phyloP scores from a whole-genome alignment of 495 filamentous ascomycete species.

The Hypoxylon lenormandii region DNA sequence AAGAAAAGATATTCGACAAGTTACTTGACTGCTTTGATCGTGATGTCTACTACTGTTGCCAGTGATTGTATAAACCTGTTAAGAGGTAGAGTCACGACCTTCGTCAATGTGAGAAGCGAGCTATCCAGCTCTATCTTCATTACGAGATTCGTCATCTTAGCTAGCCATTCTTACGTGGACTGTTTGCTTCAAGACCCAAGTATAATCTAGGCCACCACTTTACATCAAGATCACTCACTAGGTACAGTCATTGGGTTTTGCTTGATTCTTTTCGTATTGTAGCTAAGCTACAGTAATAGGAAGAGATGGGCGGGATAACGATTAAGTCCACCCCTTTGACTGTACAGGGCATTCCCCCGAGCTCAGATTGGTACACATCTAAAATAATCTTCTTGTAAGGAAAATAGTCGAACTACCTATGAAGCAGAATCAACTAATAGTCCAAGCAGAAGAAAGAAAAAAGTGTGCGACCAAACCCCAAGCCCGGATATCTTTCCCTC shows the following conservation, averaged over 20 bases:
- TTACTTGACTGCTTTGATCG: neutral
- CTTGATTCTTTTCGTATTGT: slow-evolving; percentile 34
- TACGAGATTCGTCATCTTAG: too few relatives aligned
- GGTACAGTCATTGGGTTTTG: slow-evolving; percentile 6
- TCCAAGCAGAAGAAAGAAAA: slow-evolving; percentile 31
- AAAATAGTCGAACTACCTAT: slow-evolving; percentile 58
- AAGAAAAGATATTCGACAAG: slow-evolving; percentile 25
- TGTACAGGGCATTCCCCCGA: slow-evolving; percentile 93
- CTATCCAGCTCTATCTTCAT: too few relatives aligned
- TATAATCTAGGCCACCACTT: neutral
- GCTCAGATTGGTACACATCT: slow-evolving; percentile 27
- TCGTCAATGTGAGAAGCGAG: too few relatives aligned
- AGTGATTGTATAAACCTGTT: too few relatives aligned
- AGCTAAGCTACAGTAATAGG: slow-evolving; percentile 43
- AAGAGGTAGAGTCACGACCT: too few relatives aligned
- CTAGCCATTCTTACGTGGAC: too few relatives aligned
- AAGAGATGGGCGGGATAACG: slow-evolving; percentile 61
- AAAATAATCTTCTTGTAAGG: slow-evolving; percentile 48
- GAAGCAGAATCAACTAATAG: slow-evolving; percentile 24
- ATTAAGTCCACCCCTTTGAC: slow-evolving; percentile 67
- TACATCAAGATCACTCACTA: neutral
- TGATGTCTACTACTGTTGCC: neutral
- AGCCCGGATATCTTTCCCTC: slow-evolving; percentile 92
- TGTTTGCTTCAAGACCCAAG: too few relatives aligned
- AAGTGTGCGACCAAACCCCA: slow-evolving; percentile 28